Base-by-base conservation (phyloP, 2,329 filamentous ascomycete genomes). In the Diaporthe amygdali region DNA sequence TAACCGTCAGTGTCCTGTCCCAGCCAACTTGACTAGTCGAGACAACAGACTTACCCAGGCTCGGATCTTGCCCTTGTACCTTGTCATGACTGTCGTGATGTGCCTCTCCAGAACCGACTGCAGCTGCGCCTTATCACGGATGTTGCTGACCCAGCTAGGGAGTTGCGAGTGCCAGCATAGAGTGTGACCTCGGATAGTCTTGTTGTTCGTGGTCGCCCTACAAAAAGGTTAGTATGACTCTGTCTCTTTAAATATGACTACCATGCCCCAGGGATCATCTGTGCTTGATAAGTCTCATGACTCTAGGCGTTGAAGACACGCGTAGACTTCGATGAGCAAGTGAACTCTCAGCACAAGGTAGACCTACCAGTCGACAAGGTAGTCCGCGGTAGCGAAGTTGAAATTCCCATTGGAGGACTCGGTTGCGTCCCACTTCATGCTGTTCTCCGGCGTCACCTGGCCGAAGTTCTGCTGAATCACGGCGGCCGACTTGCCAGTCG, bases 371-470 rank as follows among this genome's bases (percentile, higher is more conserved):
- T 89, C 80, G 71, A 92, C 88, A 10, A 91, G 84, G 77, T 85
- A 84, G 78, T 92, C 91, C 15, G 88, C 85, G n/a, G 80, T 81
- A 20, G 75, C 78, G 75, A 90, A 91, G 74, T 82, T 89, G 84
- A 90, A 93, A 2, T 75, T 77, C 71, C 85, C 85, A 72, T 83
- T 82, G 34, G 78, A 77, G n/a, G 76, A 76, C 79, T 92, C 83
- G 22, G 84, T 84, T 41, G 86, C 81, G 75, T 92, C 89, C 90
- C 90, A 93, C 81, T 93, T 93, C 87, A 92, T 91, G 77, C 85
- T 89, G 84, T 93, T 93, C 83, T 93, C 91, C 1, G 88, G 86
- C 0, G 91, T 92, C 27, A 93, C 83, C 78, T 90, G 87, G 25
- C 90, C 90, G 73, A 92, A 93, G 79, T 91, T 83, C 67, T 84